Evolutionary conservation across 1,284 basidiomycete genomes (phyloP).

Genomic region (Microbotryomycetes sp.): DNA sequence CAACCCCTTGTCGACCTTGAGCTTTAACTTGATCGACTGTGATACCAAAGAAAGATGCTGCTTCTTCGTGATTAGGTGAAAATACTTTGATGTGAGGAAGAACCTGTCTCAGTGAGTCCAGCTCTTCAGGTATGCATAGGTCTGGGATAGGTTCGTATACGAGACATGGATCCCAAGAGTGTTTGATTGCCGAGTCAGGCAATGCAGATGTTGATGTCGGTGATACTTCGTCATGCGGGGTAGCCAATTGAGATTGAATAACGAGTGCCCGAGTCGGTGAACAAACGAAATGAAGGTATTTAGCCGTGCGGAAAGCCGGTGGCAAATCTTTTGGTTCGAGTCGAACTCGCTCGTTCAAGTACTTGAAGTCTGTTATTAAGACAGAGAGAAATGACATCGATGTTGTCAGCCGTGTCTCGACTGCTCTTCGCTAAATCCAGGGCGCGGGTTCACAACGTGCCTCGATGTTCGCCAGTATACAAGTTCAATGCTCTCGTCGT

Average conservation of each 20-base stretch:
- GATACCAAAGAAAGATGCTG: slow-evolving; percentile 41
- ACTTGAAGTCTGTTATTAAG: slow-evolving; percentile 64
- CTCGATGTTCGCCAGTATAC: slow-evolving; percentile 65
- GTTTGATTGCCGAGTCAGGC: too few relatives aligned
- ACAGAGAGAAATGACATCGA: background rate
- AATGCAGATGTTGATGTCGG: slow-evolving; percentile 41
- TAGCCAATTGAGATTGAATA: slow-evolving; percentile 48
- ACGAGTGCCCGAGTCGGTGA: slow-evolving; percentile 62
- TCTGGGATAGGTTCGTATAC: slow-evolving; percentile 43
- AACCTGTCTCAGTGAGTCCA: slow-evolving; percentile 60
- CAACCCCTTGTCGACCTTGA: slow-evolving; percentile 18
- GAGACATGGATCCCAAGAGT: slow-evolving; percentile 38
- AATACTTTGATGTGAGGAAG: slow-evolving; percentile 51
- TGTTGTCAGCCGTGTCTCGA: too few relatives aligned
- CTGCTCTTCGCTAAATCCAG: too few relatives aligned
- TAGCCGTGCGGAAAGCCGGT: slow-evolving; percentile 43
- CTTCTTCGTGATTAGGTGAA: slow-evolving; percentile 49
- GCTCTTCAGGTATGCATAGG: slow-evolving; percentile 68
- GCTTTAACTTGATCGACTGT: slow-evolving; percentile 2
- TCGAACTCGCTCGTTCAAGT: slow-evolving; percentile 65
- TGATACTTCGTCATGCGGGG: slow-evolving; percentile 47
- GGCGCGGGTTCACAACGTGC: slow-evolving; percentile 45
- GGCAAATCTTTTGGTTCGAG: slow-evolving; percentile 31
- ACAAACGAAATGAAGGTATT: slow-evolving; percentile 76
- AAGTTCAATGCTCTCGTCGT: slow-evolving; percentile 69